A percentile compares a stretch with the other conserved stretches of the same genome.
These are phyloP conservation scores for Candida glucosophila DNA, from an alignment of 1,139 yeast species.

Conservation along the genomic window DNA sequence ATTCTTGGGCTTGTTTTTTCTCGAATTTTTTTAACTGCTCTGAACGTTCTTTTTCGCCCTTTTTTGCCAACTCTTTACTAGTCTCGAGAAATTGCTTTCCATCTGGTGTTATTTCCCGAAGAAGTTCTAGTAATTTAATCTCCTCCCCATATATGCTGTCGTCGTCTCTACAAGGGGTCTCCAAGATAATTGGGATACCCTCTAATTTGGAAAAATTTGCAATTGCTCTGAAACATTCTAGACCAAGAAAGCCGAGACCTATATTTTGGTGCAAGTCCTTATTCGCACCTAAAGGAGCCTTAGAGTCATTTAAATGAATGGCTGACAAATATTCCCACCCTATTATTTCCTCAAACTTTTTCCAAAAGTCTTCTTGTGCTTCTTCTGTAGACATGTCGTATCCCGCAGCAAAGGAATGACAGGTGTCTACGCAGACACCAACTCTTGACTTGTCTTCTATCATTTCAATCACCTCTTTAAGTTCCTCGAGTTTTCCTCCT, in stretches of 20 bases:
- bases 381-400: conserved; percentile 63
- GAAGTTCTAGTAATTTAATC: conserved; percentile 67
- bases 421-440: conserved; percentile 93
- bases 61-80: conserved; percentile 37
- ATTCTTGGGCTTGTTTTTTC: conserved; percentile 15
- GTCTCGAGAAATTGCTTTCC: conserved; percentile 50
- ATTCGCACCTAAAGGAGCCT: conserved; percentile 85
- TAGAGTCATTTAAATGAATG: conserved; percentile 86
- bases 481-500: conserved; percentile 74
- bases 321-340: conserved; percentile 74
- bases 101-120: conserved; percentile 42
- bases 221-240: conserved; percentile 71
- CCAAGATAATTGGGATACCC: conserved; percentile 74
- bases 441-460: conserved; percentile 72
- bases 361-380: conserved; percentile 60
- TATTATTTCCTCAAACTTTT: conserved; percentile 57
- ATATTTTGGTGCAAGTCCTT: conserved; percentile 86
- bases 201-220: conserved; percentile 60
- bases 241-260: conserved; percentile 84
- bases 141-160: conserved; percentile 69
- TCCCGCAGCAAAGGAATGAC: conserved; percentile 95
- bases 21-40: conserved; percentile 38
- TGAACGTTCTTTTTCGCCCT: conserved; percentile 53
- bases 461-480: conserved; percentile 63
- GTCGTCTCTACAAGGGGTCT: conserved; percentile 70